phyloP scores from a whole-genome alignment of 2,329 filamentous ascomycete species.

The Cordyceps javanica region DNA sequence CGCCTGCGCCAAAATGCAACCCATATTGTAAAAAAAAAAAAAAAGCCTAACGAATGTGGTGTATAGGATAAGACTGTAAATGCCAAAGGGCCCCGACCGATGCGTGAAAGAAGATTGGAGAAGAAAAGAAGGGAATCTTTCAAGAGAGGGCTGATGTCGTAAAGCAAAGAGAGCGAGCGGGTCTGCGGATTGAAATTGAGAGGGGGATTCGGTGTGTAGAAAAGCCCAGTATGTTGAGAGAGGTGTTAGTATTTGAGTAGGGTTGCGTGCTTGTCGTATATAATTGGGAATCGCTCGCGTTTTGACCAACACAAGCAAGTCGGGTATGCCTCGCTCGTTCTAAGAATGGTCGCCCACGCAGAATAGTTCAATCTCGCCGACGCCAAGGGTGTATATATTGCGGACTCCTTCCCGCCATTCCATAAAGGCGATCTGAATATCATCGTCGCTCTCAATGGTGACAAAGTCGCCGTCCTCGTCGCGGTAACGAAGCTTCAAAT shows the following conservation, averaged over 20 bases:
- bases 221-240: not conserved
- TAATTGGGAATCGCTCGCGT: not conserved
- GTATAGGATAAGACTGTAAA: slow-evolving; percentile 5
- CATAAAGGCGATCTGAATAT: slow-evolving; percentile 91
- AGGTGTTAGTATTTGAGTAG: not conserved
- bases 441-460: slow-evolving; percentile 90
- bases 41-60: slow-evolving; percentile 12
- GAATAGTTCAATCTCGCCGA: slow-evolving; percentile 87
- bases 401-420: slow-evolving; percentile 75
- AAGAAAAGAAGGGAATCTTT: not conserved
- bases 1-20: slow-evolving; percentile 12
- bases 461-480: slow-evolving; percentile 93
- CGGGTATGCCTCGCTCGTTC: not conserved
- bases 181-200: not conserved
- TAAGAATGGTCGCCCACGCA: slow-evolving; percentile 51
- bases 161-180: not conserved
- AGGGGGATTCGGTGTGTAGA: not conserved
- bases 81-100: slow-evolving; percentile 6
- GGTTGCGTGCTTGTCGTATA: not conserved
- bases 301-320: not conserved
- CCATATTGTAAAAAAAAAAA: slow-evolving; percentile 17
- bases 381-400: slow-evolving; percentile 56
- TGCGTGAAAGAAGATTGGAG: not conserved
- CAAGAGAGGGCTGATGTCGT: not conserved
- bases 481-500: slow-evolving; percentile 80